phyloP scores from a whole-genome alignment of 768 basidiomycete species.

The Steccherinum ochraceum region DNA sequence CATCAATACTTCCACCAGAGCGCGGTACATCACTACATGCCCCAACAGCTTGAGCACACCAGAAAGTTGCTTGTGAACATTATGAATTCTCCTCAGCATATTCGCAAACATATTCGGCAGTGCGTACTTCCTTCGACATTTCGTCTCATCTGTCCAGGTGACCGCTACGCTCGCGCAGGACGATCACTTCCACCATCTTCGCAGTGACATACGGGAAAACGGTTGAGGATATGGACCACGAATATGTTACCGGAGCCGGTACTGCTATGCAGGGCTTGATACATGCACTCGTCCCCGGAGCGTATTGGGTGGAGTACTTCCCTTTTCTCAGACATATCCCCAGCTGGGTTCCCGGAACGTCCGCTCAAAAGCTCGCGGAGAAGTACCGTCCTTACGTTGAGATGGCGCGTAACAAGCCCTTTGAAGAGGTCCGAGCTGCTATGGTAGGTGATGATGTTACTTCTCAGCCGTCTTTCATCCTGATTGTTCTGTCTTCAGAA shows the following conservation, averaged over 20 bases:
- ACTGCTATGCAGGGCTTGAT: background rate
- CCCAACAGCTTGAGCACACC: background rate
- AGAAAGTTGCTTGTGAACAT: background rate
- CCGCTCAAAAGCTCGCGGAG: background rate
- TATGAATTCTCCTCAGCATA: background rate
- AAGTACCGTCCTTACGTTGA: background rate
- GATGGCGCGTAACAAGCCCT: background rate
- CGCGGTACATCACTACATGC: slow-evolving; percentile 1
- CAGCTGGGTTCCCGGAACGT: background rate
- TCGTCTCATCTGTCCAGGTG: too few relatives aligned
- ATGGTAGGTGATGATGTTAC: background rate
- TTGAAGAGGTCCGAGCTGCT: background rate
- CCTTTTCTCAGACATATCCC: slow-evolving; percentile 2
- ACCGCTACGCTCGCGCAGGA: too few relatives aligned
- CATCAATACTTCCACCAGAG: slow-evolving; percentile 11
- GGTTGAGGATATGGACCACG: background rate
- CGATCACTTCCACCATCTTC: slow-evolving; percentile 3
- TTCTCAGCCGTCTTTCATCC: background rate
- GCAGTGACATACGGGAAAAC: slow-evolving; percentile 4
- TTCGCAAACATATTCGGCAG: slow-evolving; percentile 1
- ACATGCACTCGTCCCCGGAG: background rate
- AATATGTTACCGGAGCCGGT: background rate
- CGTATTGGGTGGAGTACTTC: slow-evolving; percentile 6
- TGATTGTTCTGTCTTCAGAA: background rate
- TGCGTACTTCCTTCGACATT: too few relatives aligned